Base-by-base conservation (phyloP, 768 basidiomycete genomes). In the Tricholoma terreum region DNA sequence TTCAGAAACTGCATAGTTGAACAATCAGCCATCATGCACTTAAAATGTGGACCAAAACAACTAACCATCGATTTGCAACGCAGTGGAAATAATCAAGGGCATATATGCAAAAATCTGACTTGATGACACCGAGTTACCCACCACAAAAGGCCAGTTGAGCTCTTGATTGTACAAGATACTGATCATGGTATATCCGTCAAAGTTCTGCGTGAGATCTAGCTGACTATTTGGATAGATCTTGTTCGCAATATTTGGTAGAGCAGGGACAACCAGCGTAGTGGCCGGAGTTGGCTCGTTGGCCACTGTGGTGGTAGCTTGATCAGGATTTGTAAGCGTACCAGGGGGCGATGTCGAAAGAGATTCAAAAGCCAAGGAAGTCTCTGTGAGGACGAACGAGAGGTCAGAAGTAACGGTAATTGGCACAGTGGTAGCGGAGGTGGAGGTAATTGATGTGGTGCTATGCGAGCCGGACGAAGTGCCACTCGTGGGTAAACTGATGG, bases 71-170 rank as follows among this genome's bases (percentile, higher is more conserved):
- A 76, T 65, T 0, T 58, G 66, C 1, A 79, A 63, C 9, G 75
- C 73, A 8, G 62, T 68, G 1, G 63, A 56, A 27, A 80, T 67
- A 45, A 78, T 67, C 0, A 65, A 24, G 1, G 92, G 91, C 54
- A 87, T 73, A 65, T 79, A 87, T 11, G 81, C 83, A 65, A 98
- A 90, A 42, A 98, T 78, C 73, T 98, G 92, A 49, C 80, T 86
- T 2, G 83, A 77, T 0, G 89, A 80, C 54, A 86, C 75, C 7
- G 71, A 57, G 58, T 76, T 84, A 12, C 61, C 61, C 38, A 85
- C 82, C 4, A 94, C 89, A 61, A 85, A 91, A 0, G 62, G 17
- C 93, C 93, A 95, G 56, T 79, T 80, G 58, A 94, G 74, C 21
- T 57, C 64, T 4, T 64, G 46, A 54, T 84, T 78, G 70, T 92